Evolutionary conservation across 345 rosid genomes (phyloP), one percentile per base, ranked within the genome.

Genomic region (Populus euphratica): DNA sequence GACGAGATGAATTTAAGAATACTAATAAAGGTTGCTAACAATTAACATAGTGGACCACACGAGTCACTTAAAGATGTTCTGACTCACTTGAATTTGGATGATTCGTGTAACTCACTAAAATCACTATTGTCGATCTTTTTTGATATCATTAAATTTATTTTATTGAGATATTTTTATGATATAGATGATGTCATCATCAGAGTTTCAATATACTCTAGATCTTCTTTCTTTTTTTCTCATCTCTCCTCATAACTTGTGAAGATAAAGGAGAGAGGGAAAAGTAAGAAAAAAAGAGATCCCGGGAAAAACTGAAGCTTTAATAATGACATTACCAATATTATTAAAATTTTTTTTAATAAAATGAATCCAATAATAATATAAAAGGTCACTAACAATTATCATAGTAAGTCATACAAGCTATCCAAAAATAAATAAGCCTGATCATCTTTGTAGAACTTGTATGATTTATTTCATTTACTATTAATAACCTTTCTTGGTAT

Each of bases 371-470:
- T 33, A 0, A 33, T 4, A 33, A 33, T 33, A 33, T 4, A 0
- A 5, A 33, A 33, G 0, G 36, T 33, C 36, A 33, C 5, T 33
- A 33, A 4, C 0, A 33, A 0, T 33, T 0, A 33, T 33, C 1
- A 33, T 0, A 33, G 5, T 33, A 5, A 4, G 5, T 0, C 36
- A 33, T 5, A 33, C 0, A 5, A 33, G 36, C 0, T 4, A 0
- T 4, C 0, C 0, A 4, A 33, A 33, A 0, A 0, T 0, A 33
- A 33, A 5, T 33, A 5, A 33, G 5, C 5, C 5, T 4, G 0
- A 33, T 0, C 0, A 33, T 0, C 0, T 33, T 33, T 33, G 5
- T 0, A 0, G 0, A 5, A 5, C 0, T 33, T 5, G 0, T 33
- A 4, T 33, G 5, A 33, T 4, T 5, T 5, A 33, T 0, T 33